A percentile compares a stretch with the other conserved stretches of the same genome.
Conservation (phyloP, 1,284 basidiomycete genomes). For the Baeospora myosura region DNA sequence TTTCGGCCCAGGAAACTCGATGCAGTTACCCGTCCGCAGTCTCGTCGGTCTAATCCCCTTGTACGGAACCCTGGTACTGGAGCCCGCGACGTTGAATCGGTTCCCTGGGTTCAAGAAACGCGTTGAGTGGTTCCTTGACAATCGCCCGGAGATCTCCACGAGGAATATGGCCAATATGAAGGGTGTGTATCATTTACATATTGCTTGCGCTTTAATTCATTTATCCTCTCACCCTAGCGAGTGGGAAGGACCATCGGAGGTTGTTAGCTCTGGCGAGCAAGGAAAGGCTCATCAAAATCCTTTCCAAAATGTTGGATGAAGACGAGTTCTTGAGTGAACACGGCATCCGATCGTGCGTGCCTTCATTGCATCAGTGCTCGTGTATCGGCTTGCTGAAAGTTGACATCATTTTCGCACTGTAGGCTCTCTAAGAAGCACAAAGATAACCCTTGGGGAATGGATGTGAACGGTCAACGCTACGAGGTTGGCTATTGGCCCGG, state of each 20-base stretch:
- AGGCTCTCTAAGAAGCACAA: constrained; percentile 86
- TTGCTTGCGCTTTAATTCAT: background rate
- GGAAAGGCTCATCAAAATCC: constrained; percentile 80
- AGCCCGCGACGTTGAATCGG: constrained; percentile 81
- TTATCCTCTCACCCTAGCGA: constrained; percentile 31
- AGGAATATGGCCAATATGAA: constrained; percentile 98
- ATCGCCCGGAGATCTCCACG: constrained; percentile 78
- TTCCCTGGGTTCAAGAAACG: constrained; percentile 98
- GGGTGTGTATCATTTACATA: constrained; percentile 36
- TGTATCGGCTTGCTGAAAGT: no score
- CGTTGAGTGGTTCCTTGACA: constrained; percentile 97
- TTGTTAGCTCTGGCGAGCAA: constrained; percentile 88
- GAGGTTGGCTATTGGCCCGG: constrained; percentile 97
- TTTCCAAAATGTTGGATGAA: constrained; percentile 96
- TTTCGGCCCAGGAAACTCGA: constrained; percentile 77
- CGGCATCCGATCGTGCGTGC: constrained; percentile 85
- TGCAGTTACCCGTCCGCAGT: constrained; percentile 88
- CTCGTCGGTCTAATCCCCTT: constrained; percentile 94
- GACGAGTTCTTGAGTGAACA: constrained; percentile 93
- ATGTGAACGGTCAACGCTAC: constrained; percentile 87
- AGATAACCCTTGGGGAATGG: constrained; percentile 89
- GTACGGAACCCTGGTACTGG: constrained; percentile 90
- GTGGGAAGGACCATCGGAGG: constrained; percentile 80
- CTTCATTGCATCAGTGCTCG: constrained; percentile 1
- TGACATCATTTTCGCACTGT: background rate